Evolutionary conservation across 2,329 filamentous ascomycete species (phyloP).

Genomic region (Cytospora leucostoma): DNA sequence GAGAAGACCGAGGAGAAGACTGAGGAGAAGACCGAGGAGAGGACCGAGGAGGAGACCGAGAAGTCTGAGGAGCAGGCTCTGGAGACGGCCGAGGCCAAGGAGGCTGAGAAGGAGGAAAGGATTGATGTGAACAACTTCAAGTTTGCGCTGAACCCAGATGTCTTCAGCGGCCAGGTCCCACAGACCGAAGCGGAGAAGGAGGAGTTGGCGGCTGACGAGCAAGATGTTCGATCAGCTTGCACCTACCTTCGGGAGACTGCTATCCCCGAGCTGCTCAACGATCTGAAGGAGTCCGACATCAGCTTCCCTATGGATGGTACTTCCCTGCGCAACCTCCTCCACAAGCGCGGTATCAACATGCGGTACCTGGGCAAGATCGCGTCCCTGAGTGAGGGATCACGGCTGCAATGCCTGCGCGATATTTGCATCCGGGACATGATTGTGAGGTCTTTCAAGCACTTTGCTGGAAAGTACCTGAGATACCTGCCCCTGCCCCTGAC

Average conservation of each 20-base stretch:
- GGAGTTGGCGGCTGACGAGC: conserved; percentile 80
- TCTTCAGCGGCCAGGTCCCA: conserved; percentile 88
- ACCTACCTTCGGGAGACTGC: conserved; percentile 73
- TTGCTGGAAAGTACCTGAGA: conserved; percentile 76
- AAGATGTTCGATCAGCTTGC: conserved; percentile 83
- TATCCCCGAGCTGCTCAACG: conserved; percentile 82
- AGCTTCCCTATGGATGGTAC: conserved; percentile 99
- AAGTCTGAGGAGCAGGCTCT: conserved; percentile 35
- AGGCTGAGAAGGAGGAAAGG: conserved; percentile 57
- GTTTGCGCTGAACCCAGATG: conserved; percentile 90
- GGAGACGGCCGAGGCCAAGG: conserved; percentile 40
- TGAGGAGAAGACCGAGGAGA: conserved; percentile 23
- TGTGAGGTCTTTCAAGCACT: conserved; percentile 92
- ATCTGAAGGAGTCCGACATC: conserved; percentile 88
- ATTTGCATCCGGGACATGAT: conserved; percentile 91
- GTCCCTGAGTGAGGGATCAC: conserved; percentile 66
- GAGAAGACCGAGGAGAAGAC: conserved; percentile 33
- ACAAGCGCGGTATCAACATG: conserved; percentile 97
- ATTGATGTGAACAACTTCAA: conserved; percentile 87
- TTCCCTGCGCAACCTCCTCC: conserved; percentile 82
- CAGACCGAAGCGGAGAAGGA: conserved; percentile 89
- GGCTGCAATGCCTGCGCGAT: conserved; percentile 74
- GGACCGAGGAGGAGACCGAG: conserved; percentile 34
- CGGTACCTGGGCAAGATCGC: conserved; percentile 90
- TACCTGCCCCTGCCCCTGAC: conserved; percentile 78